These are phyloP conservation scores for Metschnikowia proteae DNA, from an alignment of 805 yeast genomes.

Conservation along the genomic window DNA sequence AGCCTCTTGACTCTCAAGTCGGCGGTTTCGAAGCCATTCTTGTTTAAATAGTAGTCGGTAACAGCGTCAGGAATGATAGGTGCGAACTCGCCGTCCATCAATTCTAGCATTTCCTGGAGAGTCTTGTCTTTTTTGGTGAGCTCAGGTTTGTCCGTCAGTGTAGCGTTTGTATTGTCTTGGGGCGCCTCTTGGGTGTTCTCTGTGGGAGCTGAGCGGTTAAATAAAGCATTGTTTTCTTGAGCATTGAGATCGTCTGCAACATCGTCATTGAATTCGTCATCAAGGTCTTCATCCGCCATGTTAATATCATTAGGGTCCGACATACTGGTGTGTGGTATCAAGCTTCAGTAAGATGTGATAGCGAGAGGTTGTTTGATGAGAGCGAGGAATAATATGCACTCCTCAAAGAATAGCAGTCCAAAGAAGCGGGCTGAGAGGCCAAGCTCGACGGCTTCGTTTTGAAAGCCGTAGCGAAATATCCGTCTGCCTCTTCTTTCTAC, in stretches of 20 bases:
- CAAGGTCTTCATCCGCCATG: conserved; percentile 18
- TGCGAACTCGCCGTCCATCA: conserved; percentile 86
- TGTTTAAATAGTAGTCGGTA: conserved; percentile 83
- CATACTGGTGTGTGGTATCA: not conserved
- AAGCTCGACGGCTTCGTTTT: no score
- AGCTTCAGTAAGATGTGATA: not conserved
- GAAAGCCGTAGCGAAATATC: no score
- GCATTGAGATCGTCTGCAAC: conserved; percentile 13
- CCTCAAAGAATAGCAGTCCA: no score
- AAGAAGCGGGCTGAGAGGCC: no score
- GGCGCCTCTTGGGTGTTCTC: not conserved
- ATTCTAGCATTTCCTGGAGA: conserved; percentile 73
- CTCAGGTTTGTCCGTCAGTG: conserved; percentile 51
- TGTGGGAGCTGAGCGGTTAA: not conserved
- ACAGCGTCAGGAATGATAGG: conserved; percentile 97
- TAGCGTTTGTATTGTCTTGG: conserved; percentile 9
- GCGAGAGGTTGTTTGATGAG: not conserved
- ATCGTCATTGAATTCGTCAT: conserved; percentile 24
- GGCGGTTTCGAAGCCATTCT: conserved; percentile 78
- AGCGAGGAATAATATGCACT: not conserved
- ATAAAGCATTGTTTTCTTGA: not conserved
- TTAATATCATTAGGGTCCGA: not conserved
- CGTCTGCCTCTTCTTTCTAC: no score
- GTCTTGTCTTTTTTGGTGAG: conserved; percentile 76
- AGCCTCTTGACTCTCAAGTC: conserved; percentile 73